Evolutionary conservation across 106 monocot genomes (phyloP).

Genomic region (Dendrobium nobile): DNA sequence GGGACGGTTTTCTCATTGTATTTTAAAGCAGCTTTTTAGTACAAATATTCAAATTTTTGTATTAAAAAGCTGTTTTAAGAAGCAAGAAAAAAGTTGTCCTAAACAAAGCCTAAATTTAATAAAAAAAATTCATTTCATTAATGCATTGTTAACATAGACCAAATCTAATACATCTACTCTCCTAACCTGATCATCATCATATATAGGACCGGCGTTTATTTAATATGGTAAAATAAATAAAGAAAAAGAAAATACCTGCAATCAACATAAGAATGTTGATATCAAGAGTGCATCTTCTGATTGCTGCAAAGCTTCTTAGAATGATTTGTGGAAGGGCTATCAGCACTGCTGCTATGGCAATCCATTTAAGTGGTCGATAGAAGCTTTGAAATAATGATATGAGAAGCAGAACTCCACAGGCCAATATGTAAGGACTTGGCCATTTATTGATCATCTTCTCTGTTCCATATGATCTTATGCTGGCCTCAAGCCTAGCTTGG

Average conservation of each 20-base stretch:
- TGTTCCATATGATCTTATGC: conserved; percentile 42
- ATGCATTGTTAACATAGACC: too few species aligned
- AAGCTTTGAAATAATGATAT: conserved; percentile 39
- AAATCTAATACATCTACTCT: too few species aligned
- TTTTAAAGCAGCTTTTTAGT: too few species aligned
- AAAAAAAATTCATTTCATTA: too few species aligned
- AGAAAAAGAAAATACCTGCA: conserved; percentile 35
- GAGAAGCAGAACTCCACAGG: conserved; percentile 39
- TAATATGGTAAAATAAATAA: too few species aligned
- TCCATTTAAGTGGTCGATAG: conserved; percentile 51
- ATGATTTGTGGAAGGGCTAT: conserved; percentile 41
- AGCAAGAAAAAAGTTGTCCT: too few species aligned
- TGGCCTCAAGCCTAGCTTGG: conserved; percentile 81
- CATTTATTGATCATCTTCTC: conserved; percentile 35
- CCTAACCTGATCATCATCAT: too few species aligned
- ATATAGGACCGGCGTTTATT: too few species aligned
- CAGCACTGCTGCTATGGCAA: conserved; percentile 39
- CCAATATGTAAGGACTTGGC: conserved; percentile 57
- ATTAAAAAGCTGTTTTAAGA: too few species aligned
- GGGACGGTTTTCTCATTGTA: too few species aligned
- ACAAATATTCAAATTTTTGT: too few species aligned
- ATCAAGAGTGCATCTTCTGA: conserved; percentile 48
- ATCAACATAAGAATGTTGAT: conserved; percentile 73
- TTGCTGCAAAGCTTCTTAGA: conserved; percentile 42
- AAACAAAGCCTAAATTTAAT: too few species aligned